Evolutionary conservation across 257 asterid genomes (phyloP).

Genomic region (Euphrasia confusa): DNA sequence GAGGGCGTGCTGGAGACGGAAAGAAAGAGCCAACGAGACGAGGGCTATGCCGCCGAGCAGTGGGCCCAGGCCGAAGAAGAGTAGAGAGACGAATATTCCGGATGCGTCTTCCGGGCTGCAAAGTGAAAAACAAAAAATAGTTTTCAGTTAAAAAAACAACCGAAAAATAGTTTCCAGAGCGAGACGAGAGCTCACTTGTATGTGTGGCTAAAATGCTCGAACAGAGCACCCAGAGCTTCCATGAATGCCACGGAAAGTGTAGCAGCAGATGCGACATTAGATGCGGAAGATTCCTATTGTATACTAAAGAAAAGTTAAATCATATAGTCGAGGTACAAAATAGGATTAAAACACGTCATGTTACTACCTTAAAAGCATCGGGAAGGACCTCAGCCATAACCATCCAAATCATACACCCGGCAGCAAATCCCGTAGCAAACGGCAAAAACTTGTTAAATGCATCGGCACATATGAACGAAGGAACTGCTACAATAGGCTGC

Average conservation of each 20-base stretch:
- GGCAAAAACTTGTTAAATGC: conserved; percentile 94
- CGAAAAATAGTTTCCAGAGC: too few relatives aligned
- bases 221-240: conserved; percentile 75
- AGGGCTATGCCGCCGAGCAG: conserved; percentile 88
- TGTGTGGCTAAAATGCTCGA: conserved; percentile 66
- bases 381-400: conserved; percentile 72
- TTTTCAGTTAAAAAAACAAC: too few relatives aligned
- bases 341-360: too few relatives aligned
- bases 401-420: conserved; percentile 99
- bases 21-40: conserved; percentile 70
- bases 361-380: conserved; percentile 92
- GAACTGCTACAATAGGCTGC: conserved; percentile 99
- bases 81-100: not conserved
- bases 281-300: conserved; percentile 75
- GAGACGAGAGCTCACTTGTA: conserved; percentile 43
- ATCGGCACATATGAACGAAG: conserved; percentile 79
- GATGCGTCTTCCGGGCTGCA: not conserved
- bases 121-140: not conserved
- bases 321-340: not conserved
- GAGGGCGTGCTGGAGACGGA: conserved; percentile 77
- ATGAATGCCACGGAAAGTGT: conserved; percentile 92
- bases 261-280: conserved; percentile 96
- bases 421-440: conserved; percentile 98
- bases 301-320: not conserved
- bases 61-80: conserved; percentile 16